phyloP scores from a whole-genome alignment of 2,329 filamentous ascomycete species.

The Fusarium coicis region DNA sequence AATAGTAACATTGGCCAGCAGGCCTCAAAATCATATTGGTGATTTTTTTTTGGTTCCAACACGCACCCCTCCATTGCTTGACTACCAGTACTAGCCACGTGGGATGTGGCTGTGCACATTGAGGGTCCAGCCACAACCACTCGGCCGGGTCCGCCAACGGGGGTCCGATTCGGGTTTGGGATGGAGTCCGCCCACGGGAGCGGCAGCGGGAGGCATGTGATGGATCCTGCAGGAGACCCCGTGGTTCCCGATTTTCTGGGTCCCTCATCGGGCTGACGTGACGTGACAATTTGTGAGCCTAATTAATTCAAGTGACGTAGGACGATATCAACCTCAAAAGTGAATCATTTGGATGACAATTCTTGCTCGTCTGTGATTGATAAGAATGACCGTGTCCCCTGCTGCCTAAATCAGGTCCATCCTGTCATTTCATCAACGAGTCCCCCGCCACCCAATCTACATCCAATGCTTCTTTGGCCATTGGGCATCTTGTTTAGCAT shows the following conservation, averaged over 20 bases:
- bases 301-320: slow-evolving; percentile 13
- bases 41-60: not conserved
- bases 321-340: not conserved
- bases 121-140: slow-evolving; percentile 23
- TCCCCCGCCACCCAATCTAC: slow-evolving; percentile 7
- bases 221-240: slow-evolving; percentile 33
- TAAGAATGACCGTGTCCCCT: not conserved
- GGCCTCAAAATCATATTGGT: slow-evolving; percentile 27
- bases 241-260: slow-evolving; percentile 32
- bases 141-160: slow-evolving; percentile 42
- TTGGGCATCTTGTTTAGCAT: slow-evolving; percentile 16
- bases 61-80: not conserved
- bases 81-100: slow-evolving; percentile 34
- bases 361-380: not conserved
- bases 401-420: slow-evolving; percentile 11
- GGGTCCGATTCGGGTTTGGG: slow-evolving; percentile 39
- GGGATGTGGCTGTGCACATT: slow-evolving; percentile 37
- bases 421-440: not conserved
- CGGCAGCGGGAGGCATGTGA: slow-evolving; percentile 30
- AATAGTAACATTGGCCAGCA: slow-evolving; percentile 4
- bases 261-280: slow-evolving; percentile 3
- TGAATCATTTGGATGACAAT: not conserved
- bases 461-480: not conserved
- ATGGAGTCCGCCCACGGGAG: not conserved
- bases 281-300: not conserved